Conservation (phyloP, 352 stramenopile genomes). For the Halophytophthora polymorphica region DNA sequence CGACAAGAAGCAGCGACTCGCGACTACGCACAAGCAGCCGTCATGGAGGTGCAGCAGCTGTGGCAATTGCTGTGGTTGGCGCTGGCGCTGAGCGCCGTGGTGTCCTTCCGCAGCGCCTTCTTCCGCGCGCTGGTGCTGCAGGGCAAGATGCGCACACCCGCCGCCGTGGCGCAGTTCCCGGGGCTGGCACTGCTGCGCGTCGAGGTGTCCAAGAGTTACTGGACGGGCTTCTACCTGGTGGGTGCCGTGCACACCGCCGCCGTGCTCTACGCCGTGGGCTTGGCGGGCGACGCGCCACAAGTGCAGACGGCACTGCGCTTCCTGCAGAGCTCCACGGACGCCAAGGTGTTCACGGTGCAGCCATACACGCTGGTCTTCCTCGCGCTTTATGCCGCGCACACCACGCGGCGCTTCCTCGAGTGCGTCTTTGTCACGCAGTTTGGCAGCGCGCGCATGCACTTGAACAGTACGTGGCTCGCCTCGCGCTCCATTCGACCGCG, state of each 20-base stretch:
- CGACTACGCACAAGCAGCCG: too few relatives aligned
- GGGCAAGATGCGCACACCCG: conserved; percentile 34
- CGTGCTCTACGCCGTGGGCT: conserved; percentile 24
- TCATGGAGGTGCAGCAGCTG: conserved; percentile 21
- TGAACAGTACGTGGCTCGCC: conserved; percentile 22
- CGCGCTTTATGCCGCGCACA: conserved; percentile 51
- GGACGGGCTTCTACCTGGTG: conserved; percentile 74
- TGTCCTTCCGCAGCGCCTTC: conserved; percentile 35
- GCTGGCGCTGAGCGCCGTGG: conserved; percentile 18
- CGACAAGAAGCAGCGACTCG: too few relatives aligned
- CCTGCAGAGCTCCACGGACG: conserved; percentile 18
- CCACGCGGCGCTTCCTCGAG: conserved; percentile 53
- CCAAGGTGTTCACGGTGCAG: conserved; percentile 24
- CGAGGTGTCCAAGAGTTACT: conserved; percentile 54
- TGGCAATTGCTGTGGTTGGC: conserved; percentile 30
- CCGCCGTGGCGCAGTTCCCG: conserved; percentile 23
- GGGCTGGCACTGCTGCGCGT: conserved; percentile 27
- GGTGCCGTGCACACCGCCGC: conserved; percentile 46
- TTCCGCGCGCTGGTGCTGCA: conserved; percentile 40
- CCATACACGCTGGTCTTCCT: conserved; percentile 41
- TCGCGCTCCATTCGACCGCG: neutral
- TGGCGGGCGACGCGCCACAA: conserved; percentile 27
- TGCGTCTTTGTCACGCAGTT: conserved; percentile 65
- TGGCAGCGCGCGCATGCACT: conserved; percentile 62
- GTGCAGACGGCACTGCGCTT: conserved; percentile 33